A percentile compares a stretch with the other conserved stretches of the same genome.
Conservation (phyloP, 2,329 filamentous ascomycete genomes). For the Reticulascus tulasneorum region DNA sequence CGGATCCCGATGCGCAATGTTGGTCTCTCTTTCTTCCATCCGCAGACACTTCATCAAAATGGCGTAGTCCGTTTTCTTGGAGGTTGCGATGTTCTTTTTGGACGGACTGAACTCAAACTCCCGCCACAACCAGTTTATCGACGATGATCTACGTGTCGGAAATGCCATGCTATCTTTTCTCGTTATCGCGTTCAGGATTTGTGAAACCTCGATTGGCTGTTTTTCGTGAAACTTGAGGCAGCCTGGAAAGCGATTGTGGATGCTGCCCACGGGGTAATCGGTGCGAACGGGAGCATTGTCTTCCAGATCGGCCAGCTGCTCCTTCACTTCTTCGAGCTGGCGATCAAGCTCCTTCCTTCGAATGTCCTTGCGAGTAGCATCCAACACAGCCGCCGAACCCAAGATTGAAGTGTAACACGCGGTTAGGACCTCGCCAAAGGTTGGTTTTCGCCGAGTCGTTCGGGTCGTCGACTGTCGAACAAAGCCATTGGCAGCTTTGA, state of each 20-base stretch:
- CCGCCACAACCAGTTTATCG: conserved; percentile 3
- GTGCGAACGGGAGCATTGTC: conserved; percentile 26
- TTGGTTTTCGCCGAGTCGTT: conserved; percentile 44
- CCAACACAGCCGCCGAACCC: conserved; percentile 59
- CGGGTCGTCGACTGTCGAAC: conserved; percentile 48
- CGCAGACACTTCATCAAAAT: neutral
- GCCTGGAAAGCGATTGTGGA: conserved; percentile 10
- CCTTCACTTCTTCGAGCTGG: conserved; percentile 52
- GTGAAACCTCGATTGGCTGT: conserved; percentile 3
- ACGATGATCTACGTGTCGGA: neutral
- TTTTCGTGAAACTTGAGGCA: neutral
- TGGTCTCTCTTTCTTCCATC: neutral
- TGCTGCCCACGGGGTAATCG: conserved; percentile 16
- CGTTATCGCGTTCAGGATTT: conserved; percentile 8
- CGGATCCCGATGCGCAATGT: conserved; percentile 1
- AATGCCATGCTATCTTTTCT: neutral
- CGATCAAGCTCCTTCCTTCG: conserved; percentile 58
- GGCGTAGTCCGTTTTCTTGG: conserved; percentile 1
- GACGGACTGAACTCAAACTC: conserved; percentile 3
- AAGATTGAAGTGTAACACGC: conserved; percentile 66
- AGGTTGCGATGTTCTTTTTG: neutral
- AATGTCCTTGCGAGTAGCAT: conserved; percentile 55
- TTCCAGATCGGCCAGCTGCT: conserved; percentile 38
- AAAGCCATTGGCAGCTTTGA: conserved; percentile 43
- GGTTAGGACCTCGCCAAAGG: conserved; percentile 54